Evolutionary conservation across 164 flowering plant species (phyloP), one percentile per base, ranked within the genome.

Genomic region (Magnolia sinica): DNA sequence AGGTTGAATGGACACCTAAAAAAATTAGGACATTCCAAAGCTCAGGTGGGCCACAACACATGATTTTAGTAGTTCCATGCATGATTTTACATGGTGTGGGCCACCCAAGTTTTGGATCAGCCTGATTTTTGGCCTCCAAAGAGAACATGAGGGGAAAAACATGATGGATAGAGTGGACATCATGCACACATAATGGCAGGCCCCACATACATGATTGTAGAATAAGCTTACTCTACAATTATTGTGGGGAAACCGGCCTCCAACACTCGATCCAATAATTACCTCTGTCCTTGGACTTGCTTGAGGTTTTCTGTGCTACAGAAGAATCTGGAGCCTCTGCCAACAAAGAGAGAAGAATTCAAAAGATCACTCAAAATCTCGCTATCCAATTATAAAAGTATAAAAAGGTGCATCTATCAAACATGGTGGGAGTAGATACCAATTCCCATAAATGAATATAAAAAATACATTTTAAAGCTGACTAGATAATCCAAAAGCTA

Each of bases 271-370:
- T 10, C 6, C 58, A 19, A 76, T 10, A 72, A 49, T n/a, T 74
- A 92, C 98, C 98, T 87, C 95, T 88, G 64, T 92, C 92, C 75
- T 59, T 9, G 23, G 95, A 88, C 37, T 89, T 90, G 20, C 84
- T 85, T 22, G 89, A 82, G 67, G 29, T 77, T 82, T 87, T 90
- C 84, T 82, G 8, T 50, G 8, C 20, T 14, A 19, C 83, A 52
- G 91, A 49, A 31, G 74, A 63, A 58, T 86, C 90, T 72, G 88
- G 81, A 70, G 61, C 72, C 81, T 86, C 90, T 91, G 93, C 68
- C 13, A 73, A 61, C 71, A 29, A 63, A 16, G 23, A 22, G 23
- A 22, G 23, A 71, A 63, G 22, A 11, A 24, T 24, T 66, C 13
- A 66, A 22, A 24, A 24, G 24, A 66, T 66, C 22, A 66, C 24